A percentile compares a stretch with the other conserved stretches of the same genome.
Conservation (phyloP, 1,139 yeast species). For the Geotrichum restrictum region DNA sequence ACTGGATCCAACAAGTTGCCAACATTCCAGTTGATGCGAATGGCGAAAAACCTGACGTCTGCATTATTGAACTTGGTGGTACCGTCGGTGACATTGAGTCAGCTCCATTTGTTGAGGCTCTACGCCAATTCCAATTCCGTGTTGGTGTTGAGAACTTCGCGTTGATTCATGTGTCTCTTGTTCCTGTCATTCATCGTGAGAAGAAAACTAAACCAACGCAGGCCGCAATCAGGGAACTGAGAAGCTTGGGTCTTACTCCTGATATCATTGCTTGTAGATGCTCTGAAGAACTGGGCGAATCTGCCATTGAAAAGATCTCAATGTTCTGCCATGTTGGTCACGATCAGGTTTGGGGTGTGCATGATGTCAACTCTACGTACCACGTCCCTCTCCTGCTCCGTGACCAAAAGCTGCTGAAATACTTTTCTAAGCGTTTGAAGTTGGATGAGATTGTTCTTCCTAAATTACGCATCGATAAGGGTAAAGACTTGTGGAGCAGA, state of each 20-base stretch:
- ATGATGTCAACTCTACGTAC: constrained; percentile 94
- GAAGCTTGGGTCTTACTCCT: constrained; percentile 90
- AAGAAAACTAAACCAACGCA: constrained; percentile 99
- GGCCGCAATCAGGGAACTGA: constrained; percentile 94
- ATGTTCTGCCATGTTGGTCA: constrained; percentile 99
- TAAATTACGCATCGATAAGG: constrained; percentile 54
- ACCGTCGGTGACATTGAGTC: constrained; percentile 99
- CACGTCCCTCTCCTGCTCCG: constrained; percentile 90
- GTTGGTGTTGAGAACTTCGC: constrained; percentile 94
- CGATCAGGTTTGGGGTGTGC: constrained; percentile 93
- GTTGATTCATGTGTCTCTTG: constrained; percentile 90
- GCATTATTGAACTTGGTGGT: constrained; percentile 97
- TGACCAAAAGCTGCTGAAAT: constrained; percentile 81
- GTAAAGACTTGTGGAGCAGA: constrained; percentile 63
- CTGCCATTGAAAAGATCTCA: constrained; percentile 90
- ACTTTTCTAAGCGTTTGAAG: constrained; percentile 63
- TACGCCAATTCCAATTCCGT: constrained; percentile 96
- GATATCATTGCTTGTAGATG: constrained; percentile 98
- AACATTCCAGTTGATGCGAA: constrained; percentile 88
- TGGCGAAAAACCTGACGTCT: constrained; percentile 78
- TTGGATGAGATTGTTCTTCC: constrained; percentile 52
- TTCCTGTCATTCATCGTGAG: constrained; percentile 96
- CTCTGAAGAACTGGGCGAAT: constrained; percentile 69
- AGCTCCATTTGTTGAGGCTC: constrained; percentile 98
- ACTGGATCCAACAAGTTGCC: constrained; percentile 95